Conservation (phyloP, 108 stramenopile species). For the Tribonema minus region DNA sequence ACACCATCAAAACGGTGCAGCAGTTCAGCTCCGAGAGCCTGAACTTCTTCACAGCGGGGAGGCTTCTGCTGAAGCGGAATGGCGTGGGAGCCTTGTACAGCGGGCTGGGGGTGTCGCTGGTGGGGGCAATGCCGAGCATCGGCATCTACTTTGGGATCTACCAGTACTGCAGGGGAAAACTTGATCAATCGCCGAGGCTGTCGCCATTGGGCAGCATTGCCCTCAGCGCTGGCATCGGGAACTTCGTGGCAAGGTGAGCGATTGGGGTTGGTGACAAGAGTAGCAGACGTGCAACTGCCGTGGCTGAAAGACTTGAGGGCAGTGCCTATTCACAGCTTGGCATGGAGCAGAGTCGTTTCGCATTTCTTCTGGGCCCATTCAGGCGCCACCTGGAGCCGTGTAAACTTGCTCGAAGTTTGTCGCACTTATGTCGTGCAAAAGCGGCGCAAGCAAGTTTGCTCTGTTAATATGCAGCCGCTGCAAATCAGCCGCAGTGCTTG, state of each 20-base stretch:
- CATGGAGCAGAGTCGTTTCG: too few relatives aligned
- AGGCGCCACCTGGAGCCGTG: too few relatives aligned
- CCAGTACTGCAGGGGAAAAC: constrained; percentile 28
- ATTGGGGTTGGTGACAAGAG: too few relatives aligned
- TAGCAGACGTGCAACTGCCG: too few relatives aligned
- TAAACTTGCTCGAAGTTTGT: too few relatives aligned
- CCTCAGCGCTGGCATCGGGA: constrained; percentile 69
- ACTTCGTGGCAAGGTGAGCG: constrained; percentile 69
- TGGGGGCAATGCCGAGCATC: constrained; percentile 36
- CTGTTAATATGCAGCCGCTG: too few relatives aligned
- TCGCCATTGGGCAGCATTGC: constrained; percentile 62
- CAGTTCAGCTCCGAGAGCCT: constrained; percentile 62
- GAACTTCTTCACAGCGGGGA: constrained; percentile 62
- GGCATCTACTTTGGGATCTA: constrained; percentile 43
- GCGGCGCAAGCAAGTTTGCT: too few relatives aligned
- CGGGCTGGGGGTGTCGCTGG: constrained; percentile 34
- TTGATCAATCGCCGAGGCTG: constrained; percentile 22
- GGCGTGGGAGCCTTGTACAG: constrained; percentile 73
- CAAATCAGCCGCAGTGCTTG: too few relatives aligned
- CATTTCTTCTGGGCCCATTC: too few relatives aligned
- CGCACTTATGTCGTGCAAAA: too few relatives aligned
- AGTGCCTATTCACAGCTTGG: too few relatives aligned
- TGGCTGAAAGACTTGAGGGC: too few relatives aligned
- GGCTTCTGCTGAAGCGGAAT: constrained; percentile 58
- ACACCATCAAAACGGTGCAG: constrained; percentile 88